Base-by-base conservation (phyloP, 306 rosid species). In the Gleditsia sinensis region DNA sequence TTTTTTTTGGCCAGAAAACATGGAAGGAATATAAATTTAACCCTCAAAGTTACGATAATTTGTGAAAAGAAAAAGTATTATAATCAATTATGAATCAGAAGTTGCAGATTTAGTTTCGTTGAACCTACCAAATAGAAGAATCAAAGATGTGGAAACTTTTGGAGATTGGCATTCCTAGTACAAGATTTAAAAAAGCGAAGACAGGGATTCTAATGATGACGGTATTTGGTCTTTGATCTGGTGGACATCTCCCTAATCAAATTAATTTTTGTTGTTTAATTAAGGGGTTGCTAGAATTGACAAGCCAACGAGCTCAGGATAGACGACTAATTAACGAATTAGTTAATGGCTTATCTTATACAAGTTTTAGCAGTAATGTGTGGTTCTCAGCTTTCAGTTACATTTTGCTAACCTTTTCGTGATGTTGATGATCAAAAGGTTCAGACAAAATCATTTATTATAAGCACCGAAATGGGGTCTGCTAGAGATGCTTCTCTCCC, bases 351-450 rank as follows among this genome's bases (percentile, higher is more conserved):
- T 37, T 20, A 21, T 23, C 0, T 39, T 10, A 28, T 46, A n/a
- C 27, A 7, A 3, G 8, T 19, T 28, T 65, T 45, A 28, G 42
- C 37, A 32, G 37, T 25, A 23, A 19, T 19, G 75, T 6, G 8
- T 55, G 54, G 27, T 55, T 71, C 63, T 28, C 6, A 3, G 50
- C 56, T 55, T 71, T 54, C 55, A 24, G n/a, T 67, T 11, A 27
- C 20, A 46, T 46, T 12, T 67, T 46, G 28, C 53, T 12, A 39
- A 21, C 27, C 40, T 16, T 67, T 28, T n/a, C 17, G 56, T 45
- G 71, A 25, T 17, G 57, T 27, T 66, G n/a, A 45, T 66, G n/a
- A 45, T 43, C 5, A 42, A 2, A 9, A 3, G 7, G 0, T 17
- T 14, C 39, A 9, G 11, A 59, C 65, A 59, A 32, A 27, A 39